Percentiles rank a stretch among this genome's conserved stretches.
These are phyloP conservation scores for Ceratocystis ficicola DNA, from an alignment of 2,329 filamentous ascomycete genomes.

Conservation along the genomic window DNA sequence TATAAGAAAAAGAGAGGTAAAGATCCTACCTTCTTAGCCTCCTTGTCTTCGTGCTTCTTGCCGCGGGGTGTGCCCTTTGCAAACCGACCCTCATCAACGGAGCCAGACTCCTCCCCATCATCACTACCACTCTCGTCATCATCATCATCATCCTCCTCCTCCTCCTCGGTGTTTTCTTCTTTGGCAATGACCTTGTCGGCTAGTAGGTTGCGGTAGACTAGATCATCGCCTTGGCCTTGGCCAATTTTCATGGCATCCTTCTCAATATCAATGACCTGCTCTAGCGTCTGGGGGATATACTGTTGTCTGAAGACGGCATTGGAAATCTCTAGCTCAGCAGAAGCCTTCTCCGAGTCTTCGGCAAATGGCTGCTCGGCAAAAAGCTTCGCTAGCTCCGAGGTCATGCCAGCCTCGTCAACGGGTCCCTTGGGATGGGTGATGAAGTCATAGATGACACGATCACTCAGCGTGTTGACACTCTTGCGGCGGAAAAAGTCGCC, in stretches of 20 bases:
- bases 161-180: constrained; percentile 29
- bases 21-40: constrained; percentile 57
- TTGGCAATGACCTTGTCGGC: constrained; percentile 50
- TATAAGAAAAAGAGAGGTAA: too few relatives aligned
- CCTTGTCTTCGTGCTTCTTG: constrained; percentile 82
- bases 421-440: constrained; percentile 53
- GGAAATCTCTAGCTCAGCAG: constrained; percentile 58
- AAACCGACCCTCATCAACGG: constrained; percentile 44
- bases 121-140: constrained; percentile 26
- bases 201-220: constrained; percentile 76
- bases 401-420: constrained; percentile 49
- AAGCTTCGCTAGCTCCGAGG: constrained; percentile 51
- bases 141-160: constrained; percentile 33
- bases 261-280: constrained; percentile 94
- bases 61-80: constrained; percentile 61
- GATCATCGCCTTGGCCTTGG: constrained; percentile 58
- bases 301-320: constrained; percentile 90
- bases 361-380: constrained; percentile 45
- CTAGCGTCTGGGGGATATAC: constrained; percentile 89
- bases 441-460: constrained; percentile 74
- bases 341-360: constrained; percentile 39
- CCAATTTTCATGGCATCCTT: constrained; percentile 70
- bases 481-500: constrained; percentile 83
- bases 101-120: constrained; percentile 34
- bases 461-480: constrained; percentile 67